phyloP scores from a whole-genome alignment of 2,329 filamentous ascomycete genomes.

The Talaromyces rugulosus region DNA sequence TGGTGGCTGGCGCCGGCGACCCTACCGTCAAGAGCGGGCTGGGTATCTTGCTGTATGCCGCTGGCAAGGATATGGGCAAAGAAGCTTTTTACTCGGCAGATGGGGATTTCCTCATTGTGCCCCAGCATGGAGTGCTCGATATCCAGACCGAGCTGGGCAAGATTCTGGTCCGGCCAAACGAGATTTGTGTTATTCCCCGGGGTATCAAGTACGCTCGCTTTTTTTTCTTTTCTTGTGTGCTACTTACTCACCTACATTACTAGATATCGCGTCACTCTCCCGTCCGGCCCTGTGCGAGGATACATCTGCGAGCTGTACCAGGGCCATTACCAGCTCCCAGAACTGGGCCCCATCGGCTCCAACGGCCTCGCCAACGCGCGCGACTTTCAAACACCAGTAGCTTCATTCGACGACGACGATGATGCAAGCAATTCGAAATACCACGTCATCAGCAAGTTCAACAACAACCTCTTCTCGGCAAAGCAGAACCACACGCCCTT shows the following conservation, averaged over 20 bases:
- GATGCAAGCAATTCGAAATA: constrained; percentile 46
- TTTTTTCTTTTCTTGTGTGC: neutral
- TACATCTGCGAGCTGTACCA: constrained; percentile 74
- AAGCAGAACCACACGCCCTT: constrained; percentile 68
- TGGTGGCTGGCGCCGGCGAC: constrained; percentile 75
- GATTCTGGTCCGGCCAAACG: constrained; percentile 70
- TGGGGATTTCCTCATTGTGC: constrained; percentile 72
- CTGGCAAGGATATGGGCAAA: constrained; percentile 72
- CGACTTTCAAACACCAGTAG: constrained; percentile 71
- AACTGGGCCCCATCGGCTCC: constrained; percentile 68
- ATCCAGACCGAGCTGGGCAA: constrained; percentile 74
- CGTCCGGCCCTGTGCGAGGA: constrained; percentile 59
- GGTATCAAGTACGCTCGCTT: constrained; percentile 53
- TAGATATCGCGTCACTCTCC: constrained; percentile 64
- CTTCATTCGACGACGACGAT: constrained; percentile 64
- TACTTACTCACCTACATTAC: neutral
- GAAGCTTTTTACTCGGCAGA: constrained; percentile 81
- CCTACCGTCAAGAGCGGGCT: constrained; percentile 73
- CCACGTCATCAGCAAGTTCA: constrained; percentile 61
- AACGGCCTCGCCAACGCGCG: constrained; percentile 70
- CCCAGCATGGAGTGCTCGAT: constrained; percentile 69
- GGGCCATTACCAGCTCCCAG: constrained; percentile 67
- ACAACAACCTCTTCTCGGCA: constrained; percentile 62
- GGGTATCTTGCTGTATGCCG: constrained; percentile 76
- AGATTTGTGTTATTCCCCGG: constrained; percentile 72